Evolutionary conservation across 495 filamentous ascomycete genomes (phyloP), one percentile per base, ranked within the genome.

Genomic region (Trichoderma reesei): DNA sequence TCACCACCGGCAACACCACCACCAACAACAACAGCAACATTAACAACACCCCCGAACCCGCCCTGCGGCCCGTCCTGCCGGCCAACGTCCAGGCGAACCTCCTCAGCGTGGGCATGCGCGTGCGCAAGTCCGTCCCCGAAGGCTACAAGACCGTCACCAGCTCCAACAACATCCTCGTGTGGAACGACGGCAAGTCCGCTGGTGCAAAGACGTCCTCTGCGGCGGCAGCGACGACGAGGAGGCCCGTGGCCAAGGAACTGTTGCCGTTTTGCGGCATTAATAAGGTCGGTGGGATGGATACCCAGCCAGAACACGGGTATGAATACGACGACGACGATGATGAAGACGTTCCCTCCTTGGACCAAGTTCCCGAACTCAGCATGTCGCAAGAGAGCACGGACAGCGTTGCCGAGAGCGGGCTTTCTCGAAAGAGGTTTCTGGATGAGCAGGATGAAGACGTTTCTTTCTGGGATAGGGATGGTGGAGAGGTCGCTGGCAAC

Each of bases 121-220:
- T 98, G 61, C 88, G 93, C 65, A 96, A 98, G 75, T 87, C 88
- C 10, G 86, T 98, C 3, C 89, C 90, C 0, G 91, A 96, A 65
- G 93, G 93, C 62, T 96, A 96, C 78, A 95, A 93, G 76, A 93
- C 89, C 13, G 70, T 70, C 78, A 64, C 66, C 65, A 76, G 82
- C 71, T 73, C 68, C 48, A 71, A 68, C 64, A 79, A 80, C 65
- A 68, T 69, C 7, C 73, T 82, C 14, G 82, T 78, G 75, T 65
- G 74, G 44, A 76, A 82, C 6, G 59, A 3, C 51, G 51, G 46
- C 48, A 36, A 60, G 61, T 33, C 64, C 59, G 42, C 38, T 42
- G 48, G 11, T 3, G 39, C 63, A 34, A 64, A 61, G 18, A 70
- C 61, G 20, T 67, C 67, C 65, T 66, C 66, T 64, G 65, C 68